Evolutionary conservation across 176 grass and related monocot species (phyloP), one percentile per base, ranked within the genome.

Genomic region (Ensete ventricosum): DNA sequence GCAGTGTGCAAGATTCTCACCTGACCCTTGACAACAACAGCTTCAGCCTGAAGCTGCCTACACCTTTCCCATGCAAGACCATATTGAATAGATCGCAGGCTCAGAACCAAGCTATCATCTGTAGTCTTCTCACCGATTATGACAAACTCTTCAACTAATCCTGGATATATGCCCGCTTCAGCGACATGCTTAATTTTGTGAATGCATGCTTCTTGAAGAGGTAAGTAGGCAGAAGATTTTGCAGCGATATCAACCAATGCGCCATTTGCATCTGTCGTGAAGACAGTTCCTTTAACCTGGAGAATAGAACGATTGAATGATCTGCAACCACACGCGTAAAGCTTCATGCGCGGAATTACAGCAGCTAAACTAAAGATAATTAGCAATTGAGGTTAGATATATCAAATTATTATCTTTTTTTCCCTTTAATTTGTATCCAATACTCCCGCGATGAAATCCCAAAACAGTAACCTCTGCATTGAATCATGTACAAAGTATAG

Each of bases 61-160:
- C 90, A 94, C 25, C 95, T 85, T 84, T 99, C 90, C 95, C 95
- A 99, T 19, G 90, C 90, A 66, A 99, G 77, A 63, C 89, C 88
- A 82, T 87, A 92, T 64, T 94, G 90, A 79, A 85, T 84, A 72
- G 86, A 73, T 80, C 87, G 82, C 23, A 94, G 67, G 80, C 95
- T 99, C 74, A 99, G 62, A 82, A 88, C 89, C 77, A 89, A 89
- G 80, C 83, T 87, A 84, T 92, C 90, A 66, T 91, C 88, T 48
- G 74, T 34, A 55, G 80, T 80, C 21, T 99, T 87, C 79, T 89
- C 84, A 81, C 87, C 95, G 82, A 89, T 85, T 72, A 99, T 82
- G 70, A 87, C 78, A 73, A 99, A 99, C 70, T 94, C 86, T 76
- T 91, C 95, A 1, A 82, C 50, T 77, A 94, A 83, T 77, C 95